These are phyloP conservation scores for Medicago lupulina DNA, from an alignment of 306 rosid genomes.

Conservation along the genomic window DNA sequence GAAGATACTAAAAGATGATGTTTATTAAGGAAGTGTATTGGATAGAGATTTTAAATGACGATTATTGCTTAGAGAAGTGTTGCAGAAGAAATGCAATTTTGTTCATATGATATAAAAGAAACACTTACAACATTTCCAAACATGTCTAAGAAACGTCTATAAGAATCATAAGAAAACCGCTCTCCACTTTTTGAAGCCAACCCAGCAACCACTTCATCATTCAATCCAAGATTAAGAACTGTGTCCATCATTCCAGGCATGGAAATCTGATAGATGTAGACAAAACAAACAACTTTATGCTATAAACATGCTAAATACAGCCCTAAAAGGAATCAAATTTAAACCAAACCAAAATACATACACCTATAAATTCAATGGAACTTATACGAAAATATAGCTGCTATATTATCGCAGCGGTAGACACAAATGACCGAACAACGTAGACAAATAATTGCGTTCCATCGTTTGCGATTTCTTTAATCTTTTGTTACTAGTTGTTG, in stretches of 20 bases:
- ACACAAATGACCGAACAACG: no score
- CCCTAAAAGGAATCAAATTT: no score
- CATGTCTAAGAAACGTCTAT: slow-evolving; percentile 94
- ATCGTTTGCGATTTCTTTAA: no score
- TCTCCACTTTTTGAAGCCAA: slow-evolving; percentile 92
- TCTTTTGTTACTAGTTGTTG: no score
- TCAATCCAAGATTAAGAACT: slow-evolving; percentile 95
- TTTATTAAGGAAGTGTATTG: not conserved
- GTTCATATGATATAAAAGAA: slow-evolving; percentile 27
- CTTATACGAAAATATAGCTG: no score
- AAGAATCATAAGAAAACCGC: slow-evolving; percentile 93
- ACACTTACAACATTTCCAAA: slow-evolving; percentile 91
- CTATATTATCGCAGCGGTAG: no score
- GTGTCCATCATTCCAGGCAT: slow-evolving; percentile 99
- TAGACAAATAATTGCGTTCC: no score
- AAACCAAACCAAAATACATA: not conserved
- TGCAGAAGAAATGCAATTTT: slow-evolving; percentile 3
- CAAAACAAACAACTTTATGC: slow-evolving; percentile 28
- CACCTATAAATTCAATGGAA: not conserved
- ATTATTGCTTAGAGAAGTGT: no score
- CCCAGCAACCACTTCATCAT: slow-evolving; percentile 88
- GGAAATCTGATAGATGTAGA: slow-evolving; percentile 64
- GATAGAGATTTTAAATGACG: no score
- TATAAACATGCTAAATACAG: slow-evolving; percentile 6
- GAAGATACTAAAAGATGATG: not conserved